These are phyloP conservation scores for Pseudopyrenochaeta lycopersici DNA, from an alignment of 2,329 filamentous ascomycete genomes.

Conservation along the genomic window DNA sequence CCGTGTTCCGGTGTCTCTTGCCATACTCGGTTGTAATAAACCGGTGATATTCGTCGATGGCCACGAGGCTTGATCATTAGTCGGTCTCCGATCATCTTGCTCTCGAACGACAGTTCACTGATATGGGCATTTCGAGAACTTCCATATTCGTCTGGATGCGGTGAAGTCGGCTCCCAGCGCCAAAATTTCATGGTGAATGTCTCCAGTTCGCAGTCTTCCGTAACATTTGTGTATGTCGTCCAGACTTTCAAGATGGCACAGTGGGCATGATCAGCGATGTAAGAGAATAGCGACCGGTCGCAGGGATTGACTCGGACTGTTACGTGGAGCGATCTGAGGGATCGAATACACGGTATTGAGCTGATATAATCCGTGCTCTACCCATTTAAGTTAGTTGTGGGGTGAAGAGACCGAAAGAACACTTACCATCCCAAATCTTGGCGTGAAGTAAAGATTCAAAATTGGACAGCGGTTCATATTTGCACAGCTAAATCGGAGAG, in stretches of 20 bases:
- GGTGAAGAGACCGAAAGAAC: too few relatives aligned
- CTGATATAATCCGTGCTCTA: slow-evolving; percentile 1
- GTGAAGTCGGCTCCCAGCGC: slow-evolving; percentile 14
- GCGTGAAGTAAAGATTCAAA: not conserved
- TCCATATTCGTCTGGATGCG: not conserved
- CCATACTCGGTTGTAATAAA: not conserved
- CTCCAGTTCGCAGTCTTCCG: slow-evolving; percentile 2
- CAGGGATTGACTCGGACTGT: not conserved
- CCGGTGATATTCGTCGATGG: not conserved
- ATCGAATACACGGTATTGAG: slow-evolving; percentile 4
- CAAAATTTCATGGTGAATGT: slow-evolving; percentile 14
- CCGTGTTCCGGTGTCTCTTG: not conserved
- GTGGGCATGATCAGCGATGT: slow-evolving; percentile 13
- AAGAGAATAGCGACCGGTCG: not conserved
- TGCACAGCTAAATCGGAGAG: too few relatives aligned
- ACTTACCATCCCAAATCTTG: not conserved
- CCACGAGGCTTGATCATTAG: slow-evolving; percentile 1
- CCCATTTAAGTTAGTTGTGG: not conserved
- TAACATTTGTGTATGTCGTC: not conserved
- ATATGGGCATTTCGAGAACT: not conserved
- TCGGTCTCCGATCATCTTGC: not conserved
- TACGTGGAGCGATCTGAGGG: slow-evolving; percentile 3
- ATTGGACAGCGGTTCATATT: too few relatives aligned
- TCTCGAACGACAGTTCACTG: slow-evolving; percentile 2
- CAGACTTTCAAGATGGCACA: slow-evolving; percentile 12